Conservation (phyloP, 169 alveolate genomes). For the Plasmodium chabaudi region DNA sequence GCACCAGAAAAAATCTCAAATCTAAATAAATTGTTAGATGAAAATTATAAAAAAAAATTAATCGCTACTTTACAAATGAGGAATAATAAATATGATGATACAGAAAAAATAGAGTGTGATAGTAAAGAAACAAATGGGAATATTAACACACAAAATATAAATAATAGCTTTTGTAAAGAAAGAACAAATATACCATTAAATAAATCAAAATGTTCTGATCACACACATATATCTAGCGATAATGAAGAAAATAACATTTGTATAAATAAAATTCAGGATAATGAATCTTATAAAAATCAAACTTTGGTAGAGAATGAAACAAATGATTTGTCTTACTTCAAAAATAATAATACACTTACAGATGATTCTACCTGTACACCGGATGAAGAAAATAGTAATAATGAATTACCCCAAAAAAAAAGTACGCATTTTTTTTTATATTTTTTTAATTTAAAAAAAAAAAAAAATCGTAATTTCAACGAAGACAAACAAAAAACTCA, state of each 20-base stretch:
- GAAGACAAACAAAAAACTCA: slow-evolving; percentile 4
- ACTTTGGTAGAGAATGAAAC: neutral
- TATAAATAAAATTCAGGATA: neutral
- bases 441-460: slow-evolving; percentile 40
- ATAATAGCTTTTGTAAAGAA: neutral
- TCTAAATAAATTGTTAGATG: slow-evolving; percentile 17
- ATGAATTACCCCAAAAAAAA: neutral
- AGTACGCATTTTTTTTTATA: slow-evolving; percentile 21
- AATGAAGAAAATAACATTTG: neutral
- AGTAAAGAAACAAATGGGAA: slow-evolving; percentile 5
- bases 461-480: slow-evolving; percentile 25
- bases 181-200: slow-evolving; percentile 6
- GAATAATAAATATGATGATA: neutral
- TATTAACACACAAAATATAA: slow-evolving; percentile 2
- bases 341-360: neutral
- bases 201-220: neutral
- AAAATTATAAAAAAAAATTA: slow-evolving; percentile 22
- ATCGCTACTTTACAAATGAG: slow-evolving; percentile 6
- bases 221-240: neutral
- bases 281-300: neutral
- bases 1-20: neutral
- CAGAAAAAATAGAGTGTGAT: slow-evolving; percentile 1
- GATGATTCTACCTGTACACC: slow-evolving; percentile 9
- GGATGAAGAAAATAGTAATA: slow-evolving; percentile 11
- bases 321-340: neutral